phyloP scores from a whole-genome alignment of 768 basidiomycete species.

The Leccinum broughii region DNA sequence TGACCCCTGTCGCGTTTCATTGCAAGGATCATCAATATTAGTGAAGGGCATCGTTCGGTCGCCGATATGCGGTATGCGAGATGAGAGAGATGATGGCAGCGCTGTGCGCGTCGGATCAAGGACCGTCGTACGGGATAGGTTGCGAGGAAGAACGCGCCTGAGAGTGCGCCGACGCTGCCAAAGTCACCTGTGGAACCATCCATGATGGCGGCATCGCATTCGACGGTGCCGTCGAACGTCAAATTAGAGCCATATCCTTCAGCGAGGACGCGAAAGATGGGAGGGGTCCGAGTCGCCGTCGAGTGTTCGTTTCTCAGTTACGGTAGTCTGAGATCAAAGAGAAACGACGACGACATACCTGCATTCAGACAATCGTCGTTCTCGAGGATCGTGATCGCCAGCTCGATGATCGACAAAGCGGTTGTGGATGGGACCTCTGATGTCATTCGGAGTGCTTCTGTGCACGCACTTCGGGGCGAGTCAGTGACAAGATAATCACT shows the following conservation, averaged over 20 bases:
- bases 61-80: not conserved
- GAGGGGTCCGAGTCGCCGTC: not conserved
- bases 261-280: not conserved
- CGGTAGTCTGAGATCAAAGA: not conserved
- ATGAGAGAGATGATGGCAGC: not conserved
- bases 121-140: not conserved
- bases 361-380: constrained; percentile 71
- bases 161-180: constrained; percentile 73
- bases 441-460: constrained; percentile 36
- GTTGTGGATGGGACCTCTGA: constrained; percentile 17
- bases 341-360: constrained; percentile 39
- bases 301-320: not conserved
- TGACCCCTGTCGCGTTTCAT: constrained; percentile 47
- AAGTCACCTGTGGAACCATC: constrained; percentile 49
- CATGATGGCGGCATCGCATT: constrained; percentile 84
- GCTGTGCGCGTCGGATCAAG: not conserved
- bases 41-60: not conserved
- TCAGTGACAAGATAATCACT: constrained; percentile 2
- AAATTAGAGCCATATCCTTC: constrained; percentile 78
- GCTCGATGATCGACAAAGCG: constrained; percentile 50
- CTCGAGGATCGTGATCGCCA: constrained; percentile 60
- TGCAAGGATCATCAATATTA: not conserved
- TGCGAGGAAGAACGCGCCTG: constrained; percentile 43
- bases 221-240: constrained; percentile 69
- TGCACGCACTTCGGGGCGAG: constrained; percentile 49